These are phyloP conservation scores for Ampelomyces quisqualis DNA, from an alignment of 2,329 filamentous ascomycete species.

Conservation along the genomic window DNA sequence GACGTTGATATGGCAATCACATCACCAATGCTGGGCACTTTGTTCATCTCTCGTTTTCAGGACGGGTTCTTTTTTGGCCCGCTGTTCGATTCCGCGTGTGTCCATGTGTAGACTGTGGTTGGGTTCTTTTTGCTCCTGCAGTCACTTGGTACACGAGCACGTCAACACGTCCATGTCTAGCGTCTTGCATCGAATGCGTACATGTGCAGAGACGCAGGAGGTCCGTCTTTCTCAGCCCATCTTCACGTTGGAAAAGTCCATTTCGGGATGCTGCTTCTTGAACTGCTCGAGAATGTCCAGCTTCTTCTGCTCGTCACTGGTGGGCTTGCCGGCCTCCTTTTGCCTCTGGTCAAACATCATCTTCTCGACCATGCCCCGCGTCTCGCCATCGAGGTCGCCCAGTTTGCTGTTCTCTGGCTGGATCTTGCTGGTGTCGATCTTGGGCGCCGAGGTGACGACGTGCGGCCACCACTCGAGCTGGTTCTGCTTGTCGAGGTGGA, in stretches of 20 bases:
- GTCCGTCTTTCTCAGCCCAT: slow-evolving; percentile 47
- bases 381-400: slow-evolving; percentile 91
- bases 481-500: slow-evolving; percentile 93
- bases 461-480: slow-evolving; percentile 99
- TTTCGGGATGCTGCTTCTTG: slow-evolving; percentile 74
- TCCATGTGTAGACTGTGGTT: too few relatives aligned
- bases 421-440: slow-evolving; percentile 95
- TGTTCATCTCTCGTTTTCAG: too few relatives aligned
- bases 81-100: too few relatives aligned
- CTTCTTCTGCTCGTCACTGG: slow-evolving; percentile 95
- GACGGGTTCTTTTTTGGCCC: too few relatives aligned
- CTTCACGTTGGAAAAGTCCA: slow-evolving; percentile 68
- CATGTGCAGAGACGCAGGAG: too few relatives aligned
- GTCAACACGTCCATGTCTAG: too few relatives aligned
- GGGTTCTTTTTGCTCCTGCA: too few relatives aligned
- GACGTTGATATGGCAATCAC: too few relatives aligned
- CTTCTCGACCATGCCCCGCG: slow-evolving; percentile 97
- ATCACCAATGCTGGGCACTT: too few relatives aligned
- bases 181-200: too few relatives aligned
- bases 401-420: slow-evolving; percentile 89
- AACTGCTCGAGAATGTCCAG: slow-evolving; percentile 87
- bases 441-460: slow-evolving; percentile 80
- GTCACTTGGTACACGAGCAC: too few relatives aligned
- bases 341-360: slow-evolving; percentile 99
- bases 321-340: slow-evolving; percentile 87